Base-by-base conservation (phyloP, 2,329 filamentous ascomycete genomes). In the Ilyonectria sp. region DNA sequence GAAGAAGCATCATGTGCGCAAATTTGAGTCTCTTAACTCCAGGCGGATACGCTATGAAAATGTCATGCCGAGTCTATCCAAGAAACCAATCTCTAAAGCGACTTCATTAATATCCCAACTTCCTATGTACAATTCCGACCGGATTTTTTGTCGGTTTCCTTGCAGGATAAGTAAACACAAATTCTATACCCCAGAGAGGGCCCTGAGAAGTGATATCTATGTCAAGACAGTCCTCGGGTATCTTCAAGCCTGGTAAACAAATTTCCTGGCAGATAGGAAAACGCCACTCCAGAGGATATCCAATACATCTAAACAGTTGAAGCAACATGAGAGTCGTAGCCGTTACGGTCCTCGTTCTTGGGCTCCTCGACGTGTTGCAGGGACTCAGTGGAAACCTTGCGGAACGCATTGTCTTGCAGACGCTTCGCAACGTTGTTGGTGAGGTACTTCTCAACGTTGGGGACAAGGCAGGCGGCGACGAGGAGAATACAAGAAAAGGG, bases 391-490 rank as follows among this genome's bases (percentile, higher is more conserved):
- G 52, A 49, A 2, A 47, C 37, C 49, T 68, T 72, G 44, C 71
- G 58, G 29, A 71, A 66, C 17, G 17, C 53, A 10, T 33, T 58
- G 23, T 70, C 59, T 31, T 83, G 81, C 56, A 85, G 75, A 69
- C 79, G 82, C 75, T 83, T 83, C 13, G 82, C 82, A 15, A 85
- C 83, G 58, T 84, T 80, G 58, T 80, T 75, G 1, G 79, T 84
- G 40, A 85, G 74, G 69, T 79, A 84, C 29, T 80, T 77, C 69
- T 85, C 81, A 19, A 84, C 79, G 68, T 85, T 80, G 19, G 82
- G 82, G 47, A 79, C 76, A 6, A 85, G 69, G 17, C 80, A 69
- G 9, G 82, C 77, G 8, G 80, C 79, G 23, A 79, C 68, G 9
- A 85, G 71, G n/a, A 80, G 74, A 31, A 82, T 77, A 17, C 77